Evolutionary conservation across 768 basidiomycete species (phyloP).

Genomic region (Tylopilus balloui): DNA sequence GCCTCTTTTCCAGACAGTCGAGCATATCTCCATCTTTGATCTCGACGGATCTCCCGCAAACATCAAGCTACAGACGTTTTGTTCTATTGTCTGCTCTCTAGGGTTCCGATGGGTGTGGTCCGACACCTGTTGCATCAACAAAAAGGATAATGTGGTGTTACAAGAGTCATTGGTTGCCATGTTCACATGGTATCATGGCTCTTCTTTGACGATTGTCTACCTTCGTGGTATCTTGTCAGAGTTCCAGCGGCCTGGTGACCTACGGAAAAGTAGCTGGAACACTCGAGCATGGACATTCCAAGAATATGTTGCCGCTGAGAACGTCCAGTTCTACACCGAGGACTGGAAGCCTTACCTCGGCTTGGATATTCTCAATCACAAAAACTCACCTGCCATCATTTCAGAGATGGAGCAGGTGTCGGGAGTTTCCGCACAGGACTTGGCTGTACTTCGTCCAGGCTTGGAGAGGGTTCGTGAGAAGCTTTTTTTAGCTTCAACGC

Average conservation of each 20-base stretch:
- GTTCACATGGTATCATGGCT: neutral
- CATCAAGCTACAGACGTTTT: slow-evolving; percentile 10
- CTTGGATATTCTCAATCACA: neutral
- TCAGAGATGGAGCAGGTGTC: neutral
- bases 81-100: neutral
- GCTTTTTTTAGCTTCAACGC: neutral
- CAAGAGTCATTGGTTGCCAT: slow-evolving; percentile 12
- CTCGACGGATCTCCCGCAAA: neutral
- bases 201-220: slow-evolving; percentile 11
- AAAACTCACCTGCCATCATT: neutral
- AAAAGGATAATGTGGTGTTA: neutral
- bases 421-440: neutral
- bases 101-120: slow-evolving; percentile 16
- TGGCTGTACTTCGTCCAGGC: neutral
- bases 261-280: slow-evolving; percentile 5
- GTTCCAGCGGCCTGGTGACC: neutral
- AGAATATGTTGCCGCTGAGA: neutral
- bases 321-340: slow-evolving; percentile 3
- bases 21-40: slow-evolving; percentile 4
- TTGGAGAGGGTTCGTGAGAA: neutral
- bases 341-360: neutral
- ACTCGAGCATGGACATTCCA: neutral
- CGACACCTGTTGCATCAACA: slow-evolving; percentile 5
- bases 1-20: neutral
- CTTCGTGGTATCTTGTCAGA: slow-evolving; percentile 6